Conservation (phyloP, 805 yeast species). For the Kazachstania psychrophila region DNA sequence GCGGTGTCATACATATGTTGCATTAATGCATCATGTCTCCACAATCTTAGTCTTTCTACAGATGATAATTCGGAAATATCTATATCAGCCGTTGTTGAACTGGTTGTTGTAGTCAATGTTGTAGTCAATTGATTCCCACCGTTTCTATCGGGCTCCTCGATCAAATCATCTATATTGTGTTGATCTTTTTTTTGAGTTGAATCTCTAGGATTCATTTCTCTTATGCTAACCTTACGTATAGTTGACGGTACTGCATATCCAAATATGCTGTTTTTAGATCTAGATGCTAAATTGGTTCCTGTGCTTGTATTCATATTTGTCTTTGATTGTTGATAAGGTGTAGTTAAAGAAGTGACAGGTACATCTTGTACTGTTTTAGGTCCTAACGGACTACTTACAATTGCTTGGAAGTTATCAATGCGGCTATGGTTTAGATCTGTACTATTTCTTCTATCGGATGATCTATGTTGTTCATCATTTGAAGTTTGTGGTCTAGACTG, state of each 20-base stretch:
- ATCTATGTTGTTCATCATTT: constrained; percentile 2
- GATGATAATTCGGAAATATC: constrained; percentile 41
- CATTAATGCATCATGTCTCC: constrained; percentile 91
- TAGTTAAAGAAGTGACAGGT: constrained; percentile 30
- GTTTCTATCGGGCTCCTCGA: constrained; percentile 1
- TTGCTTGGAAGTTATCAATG: constrained; percentile 8
- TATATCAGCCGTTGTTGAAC: constrained; percentile 15
- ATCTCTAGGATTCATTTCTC: constrained; percentile 15
- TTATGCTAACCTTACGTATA: constrained; percentile 22
- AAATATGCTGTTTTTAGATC: constrained; percentile 21
- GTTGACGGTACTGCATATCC: constrained; percentile 27
- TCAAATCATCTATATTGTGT: background rate
- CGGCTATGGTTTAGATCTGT: constrained; percentile 4
- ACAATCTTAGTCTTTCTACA: constrained; percentile 74
- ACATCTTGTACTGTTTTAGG: constrained; percentile 12
- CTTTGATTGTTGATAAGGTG: constrained; percentile 35
- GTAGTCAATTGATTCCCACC: constrained; percentile 1
- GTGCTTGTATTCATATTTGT: constrained; percentile 4
- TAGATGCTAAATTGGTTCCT: constrained; percentile 17
- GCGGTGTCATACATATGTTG: constrained; percentile 90
- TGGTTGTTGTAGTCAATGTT: constrained; percentile 15
- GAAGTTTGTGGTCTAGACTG: constrained; percentile 7
- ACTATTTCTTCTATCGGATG: background rate
- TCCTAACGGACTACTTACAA: constrained; percentile 23
- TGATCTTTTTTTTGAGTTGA: constrained; percentile 6